phyloP scores from a whole-genome alignment of 345 rosid genomes.

The Euphorbia lathyris region DNA sequence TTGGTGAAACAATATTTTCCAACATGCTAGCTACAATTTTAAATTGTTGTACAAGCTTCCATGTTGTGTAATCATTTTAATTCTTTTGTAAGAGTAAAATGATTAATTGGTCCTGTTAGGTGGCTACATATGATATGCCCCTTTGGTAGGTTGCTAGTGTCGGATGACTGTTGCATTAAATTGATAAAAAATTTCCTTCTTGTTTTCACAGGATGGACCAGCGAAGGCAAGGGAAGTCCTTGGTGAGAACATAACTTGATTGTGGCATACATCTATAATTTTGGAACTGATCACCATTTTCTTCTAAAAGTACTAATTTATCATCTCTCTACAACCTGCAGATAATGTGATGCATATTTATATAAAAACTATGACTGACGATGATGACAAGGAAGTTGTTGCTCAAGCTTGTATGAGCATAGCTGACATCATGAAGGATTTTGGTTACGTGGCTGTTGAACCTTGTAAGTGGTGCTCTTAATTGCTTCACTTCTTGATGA shows the following conservation, averaged over 20 bases:
- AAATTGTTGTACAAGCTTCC: background rate
- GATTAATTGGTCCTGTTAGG: background rate
- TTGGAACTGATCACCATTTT: constrained; percentile 4
- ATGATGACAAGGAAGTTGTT: constrained; percentile 97
- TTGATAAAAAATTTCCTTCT: constrained; percentile 13
- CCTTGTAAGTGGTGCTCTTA: constrained; percentile 60
- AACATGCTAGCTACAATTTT: background rate
- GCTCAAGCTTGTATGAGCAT: constrained; percentile 88
- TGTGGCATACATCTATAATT: constrained; percentile 4
- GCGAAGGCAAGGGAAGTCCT: constrained; percentile 69
- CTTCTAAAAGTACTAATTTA: constrained; percentile 17
- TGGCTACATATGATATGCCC: background rate
- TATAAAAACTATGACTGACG: constrained; percentile 79
- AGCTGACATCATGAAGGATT: constrained; percentile 83
- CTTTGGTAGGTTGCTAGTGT: background rate
- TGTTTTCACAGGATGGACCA: constrained; percentile 62
- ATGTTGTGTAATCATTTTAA: background rate
- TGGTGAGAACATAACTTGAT: constrained; percentile 41
- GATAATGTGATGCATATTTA: constrained; percentile 75
- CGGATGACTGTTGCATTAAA: background rate
- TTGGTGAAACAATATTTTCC: background rate
- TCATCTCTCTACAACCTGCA: constrained; percentile 32
- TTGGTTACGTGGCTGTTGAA: constrained; percentile 70
- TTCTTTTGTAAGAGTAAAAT: background rate
- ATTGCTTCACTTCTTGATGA: background rate